Conservation (phyloP, 768 basidiomycete genomes). For the Chiua virens region DNA sequence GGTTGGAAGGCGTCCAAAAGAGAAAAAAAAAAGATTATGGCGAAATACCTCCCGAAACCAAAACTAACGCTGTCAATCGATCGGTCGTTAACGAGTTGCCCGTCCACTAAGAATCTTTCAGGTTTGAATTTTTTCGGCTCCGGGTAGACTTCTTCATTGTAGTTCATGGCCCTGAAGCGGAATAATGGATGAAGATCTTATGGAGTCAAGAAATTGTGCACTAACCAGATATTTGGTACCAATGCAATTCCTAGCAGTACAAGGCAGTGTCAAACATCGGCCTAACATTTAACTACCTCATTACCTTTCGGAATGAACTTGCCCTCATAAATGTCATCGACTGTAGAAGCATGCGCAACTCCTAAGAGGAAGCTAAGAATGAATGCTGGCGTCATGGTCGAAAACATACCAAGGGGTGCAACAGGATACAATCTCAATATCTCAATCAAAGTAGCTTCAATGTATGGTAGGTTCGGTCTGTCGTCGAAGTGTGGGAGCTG, state of each 20-base stretch:
- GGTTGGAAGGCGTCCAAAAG: background rate
- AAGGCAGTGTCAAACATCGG: background rate
- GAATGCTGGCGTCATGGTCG: no score
- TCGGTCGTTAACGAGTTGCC: no score
- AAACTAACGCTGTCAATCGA: conserved; percentile 1
- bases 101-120: no score
- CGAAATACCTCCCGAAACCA: conserved; percentile 24
- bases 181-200: no score
- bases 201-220: background rate
- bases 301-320: conserved; percentile 27
- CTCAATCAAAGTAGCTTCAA: no score
- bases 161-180: no score
- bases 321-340: conserved; percentile 16
- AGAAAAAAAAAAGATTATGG: background rate
- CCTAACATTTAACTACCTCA: background rate
- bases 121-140: no score
- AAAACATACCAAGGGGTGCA: background rate
- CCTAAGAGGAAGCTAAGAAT: background rate
- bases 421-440: no score
- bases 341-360: conserved; percentile 16
- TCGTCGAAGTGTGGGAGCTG: conserved; percentile 7
- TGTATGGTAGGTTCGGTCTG: conserved; percentile 8
- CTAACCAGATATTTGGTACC: conserved; percentile 21
- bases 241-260: conserved; percentile 15
- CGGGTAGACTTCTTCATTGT: no score